Conservation (phyloP, 192 early-diverging fungal species). For the Coemansia sp. region DNA sequence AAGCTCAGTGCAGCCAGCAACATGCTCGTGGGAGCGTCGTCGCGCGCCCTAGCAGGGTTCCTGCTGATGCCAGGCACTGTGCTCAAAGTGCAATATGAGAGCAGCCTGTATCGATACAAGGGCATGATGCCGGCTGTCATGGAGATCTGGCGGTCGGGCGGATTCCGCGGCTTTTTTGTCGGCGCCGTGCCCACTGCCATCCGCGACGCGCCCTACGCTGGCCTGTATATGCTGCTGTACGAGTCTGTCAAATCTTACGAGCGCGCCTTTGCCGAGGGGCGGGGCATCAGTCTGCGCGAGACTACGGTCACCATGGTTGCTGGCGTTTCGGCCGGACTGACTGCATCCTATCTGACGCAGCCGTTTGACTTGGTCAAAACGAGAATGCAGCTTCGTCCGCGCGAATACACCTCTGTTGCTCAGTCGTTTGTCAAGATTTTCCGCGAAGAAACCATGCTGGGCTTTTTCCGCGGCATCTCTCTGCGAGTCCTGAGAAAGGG, state of each 20-base stretch:
- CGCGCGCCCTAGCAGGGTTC: slow-evolving; percentile 77
- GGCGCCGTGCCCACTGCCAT: slow-evolving; percentile 87
- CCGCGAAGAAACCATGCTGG: slow-evolving; percentile 71
- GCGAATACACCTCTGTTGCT: slow-evolving; percentile 60
- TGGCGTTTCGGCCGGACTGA: slow-evolving; percentile 69
- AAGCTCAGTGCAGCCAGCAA: slow-evolving; percentile 65
- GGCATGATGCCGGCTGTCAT: slow-evolving; percentile 67
- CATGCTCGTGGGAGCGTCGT: slow-evolving; percentile 69
- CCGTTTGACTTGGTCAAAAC: slow-evolving; percentile 96
- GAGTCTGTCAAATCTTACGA: slow-evolving; percentile 71
- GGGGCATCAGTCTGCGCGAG: slow-evolving; percentile 51
- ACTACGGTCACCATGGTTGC: slow-evolving; percentile 66
- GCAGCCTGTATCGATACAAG: slow-evolving; percentile 81
- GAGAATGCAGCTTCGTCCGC: slow-evolving; percentile 86
- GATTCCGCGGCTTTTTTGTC: slow-evolving; percentile 79
- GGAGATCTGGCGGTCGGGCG: slow-evolving; percentile 70
- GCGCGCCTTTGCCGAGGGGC: slow-evolving; percentile 30
- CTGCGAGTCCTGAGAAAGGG: slow-evolving; percentile 84
- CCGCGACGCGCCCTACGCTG: slow-evolving; percentile 89
- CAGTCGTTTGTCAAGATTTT: slow-evolving; percentile 56
- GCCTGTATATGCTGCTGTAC: slow-evolving; percentile 88
- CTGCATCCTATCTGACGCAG: slow-evolving; percentile 82
- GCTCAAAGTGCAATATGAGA: slow-evolving; percentile 91
- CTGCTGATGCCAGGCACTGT: slow-evolving; percentile 94
- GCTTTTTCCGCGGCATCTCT: slow-evolving; percentile 84